Evolutionary conservation across 2,329 filamentous ascomycete genomes (phyloP), one percentile per base, ranked within the genome.

Genomic region (Aureobasidium leucospermi): DNA sequence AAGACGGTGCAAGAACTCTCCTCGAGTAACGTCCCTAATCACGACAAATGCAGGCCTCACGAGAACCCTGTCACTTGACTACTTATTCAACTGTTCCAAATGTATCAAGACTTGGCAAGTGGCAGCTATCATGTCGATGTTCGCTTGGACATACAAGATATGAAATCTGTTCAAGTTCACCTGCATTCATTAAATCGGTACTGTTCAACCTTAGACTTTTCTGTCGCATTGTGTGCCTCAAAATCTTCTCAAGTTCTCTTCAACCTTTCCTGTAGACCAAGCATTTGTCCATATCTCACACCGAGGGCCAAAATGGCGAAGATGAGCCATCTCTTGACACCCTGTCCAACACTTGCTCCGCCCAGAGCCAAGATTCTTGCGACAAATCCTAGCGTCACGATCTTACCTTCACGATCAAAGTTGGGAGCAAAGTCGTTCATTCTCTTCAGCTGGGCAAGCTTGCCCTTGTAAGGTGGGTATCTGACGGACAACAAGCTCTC

Each of bases 401-500:
- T 13, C 9, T 71, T 73, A 8, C 84, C 83, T 43, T 81, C 71
- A 29, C 84, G 78, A 69, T 86, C 82, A 67, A 86, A 86, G 67
- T 85, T 78, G 1, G 84, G 84, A 62, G 77, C 79, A 63, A 78
- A 56, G 2, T 77, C 75, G 58, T 74, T 79, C 73, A 82, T 80
- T 9, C 71, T 70, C 61, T 75, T 71, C 65, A 80, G 77, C 63
- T 79, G 76, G 68, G 77, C 74, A 63, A 79, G 69, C 71, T 86
- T 86, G 51, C 79, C 79, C 2, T 71, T 73, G 65, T 83, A 86
- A 2, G 84, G 84, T 9, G 84, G 84, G 69, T 86, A 86, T 62
- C 89, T 82, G 56, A 89, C 78, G 61, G 81, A 79, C 65, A 93
- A 75, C 62, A 90, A 68, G 41, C 74, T 76, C 69, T 90, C 87